Evolutionary conservation across 2,329 filamentous ascomycete genomes (phyloP).

Genomic region (Trichoderma sp.): DNA sequence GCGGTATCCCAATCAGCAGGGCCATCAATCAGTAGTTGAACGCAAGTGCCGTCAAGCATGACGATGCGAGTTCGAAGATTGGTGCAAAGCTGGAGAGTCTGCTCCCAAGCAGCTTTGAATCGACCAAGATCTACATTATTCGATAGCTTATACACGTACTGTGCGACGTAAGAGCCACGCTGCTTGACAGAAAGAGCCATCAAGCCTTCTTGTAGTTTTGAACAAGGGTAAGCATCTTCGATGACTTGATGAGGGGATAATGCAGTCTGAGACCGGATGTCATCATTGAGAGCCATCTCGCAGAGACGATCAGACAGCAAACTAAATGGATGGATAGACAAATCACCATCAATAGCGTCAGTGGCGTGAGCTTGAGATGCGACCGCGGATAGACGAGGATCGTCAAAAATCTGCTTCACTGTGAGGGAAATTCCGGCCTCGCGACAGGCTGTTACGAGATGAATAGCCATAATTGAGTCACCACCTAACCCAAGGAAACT

Average conservation of each 20-base stretch:
- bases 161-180: constrained; percentile 17
- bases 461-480: constrained; percentile 34
- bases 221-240: constrained; percentile 23
- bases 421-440: constrained; percentile 17
- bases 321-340: neutral
- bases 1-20: neutral
- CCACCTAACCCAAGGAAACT: constrained; percentile 29
- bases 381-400: constrained; percentile 13
- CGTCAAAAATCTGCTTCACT: constrained; percentile 16
- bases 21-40: neutral
- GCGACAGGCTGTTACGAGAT: constrained; percentile 11
- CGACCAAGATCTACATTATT: neutral
- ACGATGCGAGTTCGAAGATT: constrained; percentile 24
- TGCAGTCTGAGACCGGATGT: neutral
- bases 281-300: neutral
- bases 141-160: constrained; percentile 11
- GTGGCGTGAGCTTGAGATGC: neutral
- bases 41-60: neutral
- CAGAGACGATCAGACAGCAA: neutral
- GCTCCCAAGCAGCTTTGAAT: constrained; percentile 23
- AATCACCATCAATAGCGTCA: neutral
- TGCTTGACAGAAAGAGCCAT: constrained; percentile 22
- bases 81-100: neutral
- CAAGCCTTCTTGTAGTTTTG: constrained; percentile 23
- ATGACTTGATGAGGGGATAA: neutral